phyloP scores from a whole-genome alignment of 176 grass and related monocot species.

The Musa acuminata region DNA sequence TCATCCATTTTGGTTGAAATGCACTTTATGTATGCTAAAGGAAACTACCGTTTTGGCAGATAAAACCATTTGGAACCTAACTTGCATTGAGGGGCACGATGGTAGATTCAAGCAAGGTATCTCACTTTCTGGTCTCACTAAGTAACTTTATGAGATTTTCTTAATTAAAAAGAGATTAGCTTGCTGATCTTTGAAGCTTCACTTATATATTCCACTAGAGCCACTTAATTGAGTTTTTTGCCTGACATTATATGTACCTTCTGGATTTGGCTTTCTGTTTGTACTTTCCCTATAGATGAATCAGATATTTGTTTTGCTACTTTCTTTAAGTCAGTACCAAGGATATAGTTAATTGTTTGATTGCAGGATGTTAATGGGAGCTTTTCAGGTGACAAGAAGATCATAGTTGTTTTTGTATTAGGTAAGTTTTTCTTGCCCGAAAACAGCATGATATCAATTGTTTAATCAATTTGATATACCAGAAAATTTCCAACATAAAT shows the following conservation, averaged over 20 bases:
- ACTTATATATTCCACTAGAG: not conserved
- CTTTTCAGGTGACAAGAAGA: conserved; percentile 9
- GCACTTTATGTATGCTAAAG: no score
- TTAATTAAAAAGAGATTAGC: not conserved
- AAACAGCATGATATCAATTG: not conserved
- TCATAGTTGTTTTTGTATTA: conserved; percentile 13
- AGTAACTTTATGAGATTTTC: not conserved
- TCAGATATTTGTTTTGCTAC: not conserved
- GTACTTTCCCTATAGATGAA: no score
- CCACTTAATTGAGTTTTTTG: not conserved
- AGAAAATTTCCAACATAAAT: not conserved
- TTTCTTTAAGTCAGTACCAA: not conserved
- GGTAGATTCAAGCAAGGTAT: no score
- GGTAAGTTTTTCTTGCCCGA: not conserved
- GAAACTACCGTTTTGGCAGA: no score
- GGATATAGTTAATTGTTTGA: not conserved
- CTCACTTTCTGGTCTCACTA: not conserved
- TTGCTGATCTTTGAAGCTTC: not conserved
- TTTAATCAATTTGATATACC: not conserved
- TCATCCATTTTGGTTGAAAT: no score
- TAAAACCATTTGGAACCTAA: no score
- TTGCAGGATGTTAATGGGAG: conserved; percentile 7
- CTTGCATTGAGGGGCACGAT: no score
- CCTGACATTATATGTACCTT: not conserved
- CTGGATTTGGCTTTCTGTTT: not conserved